Base-by-base conservation (phyloP, 257 asterid genomes). In the Forsythia suspensa region DNA sequence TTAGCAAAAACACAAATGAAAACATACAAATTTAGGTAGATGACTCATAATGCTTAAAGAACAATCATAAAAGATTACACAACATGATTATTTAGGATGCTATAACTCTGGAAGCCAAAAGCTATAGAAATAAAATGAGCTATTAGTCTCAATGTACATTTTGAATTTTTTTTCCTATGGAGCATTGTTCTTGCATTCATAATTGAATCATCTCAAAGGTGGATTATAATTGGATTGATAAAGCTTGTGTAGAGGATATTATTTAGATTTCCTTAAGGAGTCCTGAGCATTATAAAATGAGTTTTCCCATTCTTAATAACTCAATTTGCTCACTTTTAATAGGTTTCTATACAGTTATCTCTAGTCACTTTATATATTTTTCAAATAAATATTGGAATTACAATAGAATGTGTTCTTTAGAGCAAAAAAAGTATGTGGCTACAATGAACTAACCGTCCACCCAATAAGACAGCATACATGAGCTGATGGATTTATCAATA, bases 41-140 rank as follows among this genome's bases (percentile, higher is more conserved):
- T 78, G 68, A 52, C 71, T 29, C 15, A 13, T 38, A 21, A 78
- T 41, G 71, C 74, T 77, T 75, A 40, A 80, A 52, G 24, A 80
- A 4, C n/a, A 43, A 57, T 77, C 65, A 74, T 71, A n/a, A 52
- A 34, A 70, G 8, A 52, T 34, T 6, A 78, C 16, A 57, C 36
- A 20, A 44, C 59, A 74, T 55, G 36, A 76, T 38, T 41, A 18
- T 37, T 69, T 70, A 74, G 13, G 21, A 77, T n/a, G 52, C 41
- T 34, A 78, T n/a, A 46, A 36, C 69, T 75, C 15, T 76, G n/a
- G 38, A 66, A 72, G 38, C 41, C 55, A 73, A 61, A 4, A 66
- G 42, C 65, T 21, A 43, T 11, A 73, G 8, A 24, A 73, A 42
- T 48, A 10, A 59, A 21, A 46, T 16, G 46, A 24, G 44, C 63